Conservation (phyloP, 2,329 filamentous ascomycete species). For the Stemphylium beticola region DNA sequence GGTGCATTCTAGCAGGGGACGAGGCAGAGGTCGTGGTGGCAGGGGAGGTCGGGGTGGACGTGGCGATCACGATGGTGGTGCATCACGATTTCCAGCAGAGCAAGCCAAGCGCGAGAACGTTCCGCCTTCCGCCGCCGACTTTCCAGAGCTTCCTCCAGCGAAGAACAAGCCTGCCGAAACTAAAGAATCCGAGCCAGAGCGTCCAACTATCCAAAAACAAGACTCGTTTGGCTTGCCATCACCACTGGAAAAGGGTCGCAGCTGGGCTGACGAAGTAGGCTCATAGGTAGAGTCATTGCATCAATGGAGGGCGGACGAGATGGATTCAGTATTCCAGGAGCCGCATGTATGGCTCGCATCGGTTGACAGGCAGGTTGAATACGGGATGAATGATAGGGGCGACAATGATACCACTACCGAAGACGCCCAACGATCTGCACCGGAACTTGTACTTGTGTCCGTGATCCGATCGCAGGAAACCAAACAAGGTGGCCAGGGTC, state of each 20-base stretch:
- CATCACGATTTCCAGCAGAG: slow-evolving; percentile 10
- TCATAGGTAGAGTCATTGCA: slow-evolving; percentile 22
- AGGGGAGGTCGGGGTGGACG: slow-evolving; percentile 40
- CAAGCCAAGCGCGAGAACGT: slow-evolving; percentile 25
- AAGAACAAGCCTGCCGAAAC: slow-evolving; percentile 30
- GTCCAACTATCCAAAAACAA: slow-evolving; percentile 36
- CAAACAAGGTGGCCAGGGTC: neutral
- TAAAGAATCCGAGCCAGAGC: slow-evolving; percentile 27
- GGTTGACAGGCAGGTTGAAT: neutral
- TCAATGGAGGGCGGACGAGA: neutral
- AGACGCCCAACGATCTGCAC: neutral
- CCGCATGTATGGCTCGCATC: neutral
- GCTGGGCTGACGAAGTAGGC: slow-evolving; percentile 56
- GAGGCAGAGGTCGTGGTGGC: slow-evolving; percentile 44
- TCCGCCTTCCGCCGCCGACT: slow-evolving; percentile 52
- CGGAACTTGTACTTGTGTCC: neutral
- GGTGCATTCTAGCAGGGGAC: slow-evolving; percentile 26
- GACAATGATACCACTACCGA: neutral
- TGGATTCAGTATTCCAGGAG: neutral
- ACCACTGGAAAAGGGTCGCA: slow-evolving; percentile 40
- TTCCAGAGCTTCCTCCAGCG: slow-evolving; percentile 52
- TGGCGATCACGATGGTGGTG: slow-evolving; percentile 27
- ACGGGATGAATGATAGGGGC: neutral
- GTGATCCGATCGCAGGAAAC: neutral
- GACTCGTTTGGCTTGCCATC: slow-evolving; percentile 43